A percentile compares a stretch with the other conserved stretches of the same genome.
phyloP scores from a whole-genome alignment of 306 rosid genomes.

The Corylus americana region DNA sequence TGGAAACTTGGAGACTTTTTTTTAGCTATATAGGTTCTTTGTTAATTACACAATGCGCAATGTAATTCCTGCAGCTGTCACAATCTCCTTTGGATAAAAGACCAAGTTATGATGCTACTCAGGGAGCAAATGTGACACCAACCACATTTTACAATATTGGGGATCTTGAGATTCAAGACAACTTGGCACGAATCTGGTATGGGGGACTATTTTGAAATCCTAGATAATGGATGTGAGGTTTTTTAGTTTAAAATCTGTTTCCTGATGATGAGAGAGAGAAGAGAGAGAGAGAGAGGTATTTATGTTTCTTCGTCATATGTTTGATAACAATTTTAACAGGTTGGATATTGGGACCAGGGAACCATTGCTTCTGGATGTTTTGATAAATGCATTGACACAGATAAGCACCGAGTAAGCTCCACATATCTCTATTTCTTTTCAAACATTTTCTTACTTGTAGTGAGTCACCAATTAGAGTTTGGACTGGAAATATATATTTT shows the following conservation, averaged over 20 bases:
- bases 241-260: slow-evolving; percentile 2
- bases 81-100: slow-evolving; percentile 70
- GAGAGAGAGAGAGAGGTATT: neutral
- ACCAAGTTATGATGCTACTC: slow-evolving; percentile 73
- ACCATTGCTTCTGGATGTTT: slow-evolving; percentile 72
- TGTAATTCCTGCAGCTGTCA: slow-evolving; percentile 56
- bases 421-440: slow-evolving; percentile 6
- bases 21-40: neutral
- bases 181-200: slow-evolving; percentile 90
- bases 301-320: neutral
- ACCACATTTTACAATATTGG: slow-evolving; percentile 86
- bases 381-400: slow-evolving; percentile 88
- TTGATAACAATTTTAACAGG: slow-evolving; percentile 47
- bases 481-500: neutral
- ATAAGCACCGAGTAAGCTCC: slow-evolving; percentile 86
- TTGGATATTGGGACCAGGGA: slow-evolving; percentile 86
- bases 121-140: slow-evolving; percentile 82
- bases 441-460: neutral
- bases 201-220: neutral
- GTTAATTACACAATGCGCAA: slow-evolving; percentile 20
- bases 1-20: neutral
- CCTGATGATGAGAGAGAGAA: neutral
- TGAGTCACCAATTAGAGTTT: slow-evolving; percentile 18
- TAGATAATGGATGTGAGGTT: neutral
- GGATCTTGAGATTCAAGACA: slow-evolving; percentile 92